Evolutionary conservation across 345 rosid species (phyloP).

Genomic region (Populus euphratica): DNA sequence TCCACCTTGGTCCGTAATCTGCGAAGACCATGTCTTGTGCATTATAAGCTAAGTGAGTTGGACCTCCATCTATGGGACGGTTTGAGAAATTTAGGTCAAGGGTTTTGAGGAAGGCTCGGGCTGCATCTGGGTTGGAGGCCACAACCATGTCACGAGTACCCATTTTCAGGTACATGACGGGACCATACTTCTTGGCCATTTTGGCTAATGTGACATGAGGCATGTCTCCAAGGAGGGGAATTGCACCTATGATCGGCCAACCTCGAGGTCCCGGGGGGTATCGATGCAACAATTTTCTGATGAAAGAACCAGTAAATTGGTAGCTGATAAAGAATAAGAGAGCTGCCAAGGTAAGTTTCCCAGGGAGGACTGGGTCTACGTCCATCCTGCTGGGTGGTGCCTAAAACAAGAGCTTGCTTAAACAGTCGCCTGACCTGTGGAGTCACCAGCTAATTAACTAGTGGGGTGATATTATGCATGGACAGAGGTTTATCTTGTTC

Average conservation of each 20-base stretch:
- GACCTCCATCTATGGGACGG: conserved; percentile 50
- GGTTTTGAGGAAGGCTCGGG: conserved; percentile 51
- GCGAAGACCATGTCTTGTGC: conserved; percentile 66
- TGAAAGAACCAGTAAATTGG: conserved; percentile 14
- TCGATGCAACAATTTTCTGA: neutral
- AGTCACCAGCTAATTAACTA: too few species aligned
- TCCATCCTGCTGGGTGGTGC: neutral
- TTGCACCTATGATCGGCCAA: conserved; percentile 54
- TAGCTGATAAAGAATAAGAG: conserved; percentile 31
- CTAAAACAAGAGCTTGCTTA: neutral
- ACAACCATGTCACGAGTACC: conserved; percentile 51
- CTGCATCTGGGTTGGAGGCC: conserved; percentile 53
- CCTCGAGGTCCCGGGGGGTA: conserved; percentile 55
- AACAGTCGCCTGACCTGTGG: too few species aligned
- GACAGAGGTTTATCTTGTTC: too few species aligned
- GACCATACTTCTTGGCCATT: conserved; percentile 52
- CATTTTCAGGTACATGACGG: conserved; percentile 49
- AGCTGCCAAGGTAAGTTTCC: conserved; percentile 18
- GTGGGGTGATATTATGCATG: too few species aligned
- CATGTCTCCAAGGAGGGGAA: conserved; percentile 51
- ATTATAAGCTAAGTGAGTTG: conserved; percentile 50
- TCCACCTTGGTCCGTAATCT: conserved; percentile 53
- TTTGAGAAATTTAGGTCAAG: conserved; percentile 55
- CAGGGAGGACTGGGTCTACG: neutral
- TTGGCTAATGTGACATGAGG: conserved; percentile 52